Base-by-base conservation (phyloP, 345 rosid genomes). In the Acer yangbiense region DNA sequence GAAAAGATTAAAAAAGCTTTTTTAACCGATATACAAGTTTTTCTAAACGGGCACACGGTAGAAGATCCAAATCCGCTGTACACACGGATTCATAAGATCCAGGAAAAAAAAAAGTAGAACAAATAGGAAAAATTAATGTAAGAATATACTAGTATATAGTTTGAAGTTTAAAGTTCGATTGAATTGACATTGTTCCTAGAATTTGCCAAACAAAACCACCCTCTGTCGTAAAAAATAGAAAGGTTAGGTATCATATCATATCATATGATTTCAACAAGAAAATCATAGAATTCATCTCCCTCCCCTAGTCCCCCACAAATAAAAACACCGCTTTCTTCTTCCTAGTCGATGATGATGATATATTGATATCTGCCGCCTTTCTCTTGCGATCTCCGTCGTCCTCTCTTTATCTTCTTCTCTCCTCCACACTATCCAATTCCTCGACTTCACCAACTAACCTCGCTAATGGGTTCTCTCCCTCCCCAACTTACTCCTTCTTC, bases 401-500 rank as follows among this genome's bases (percentile, higher is more conserved):
- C 18, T 58, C 39, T 9, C 68, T 80, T 68, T 81, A 73, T 77
- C 58, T 65, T 29, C 58, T 44, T 32, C 39, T 67, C 27, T 32
- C 10, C 35, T 27, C 68, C 69, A 39, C 75, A 72, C 60, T n/a
- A n/a, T 29, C 11, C 71, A 73, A 72, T 72, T 81, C 83, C 66
- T 13, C 12, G 9, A 60, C 13, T n/a, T 21, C 10, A 14, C 52
- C 13, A 4, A 4, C 70, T 18, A 69, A 32, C 6, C 6, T 65
- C 55, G 55, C 46, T 50, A 4, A 89, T 85, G 87, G 85, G 83
- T 46, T 80, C 81, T 2, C 50, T 82, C 44, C 62, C 82, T 1
- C 76, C 82, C 27, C 20, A 58, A 0, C 65, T 44, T 35, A 35
- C 6, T 0, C 58, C 85, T 4, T 71, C 84, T 57, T 60, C 73